Conservation (phyloP, 768 basidiomycete species). For the Royoungia palumana region DNA sequence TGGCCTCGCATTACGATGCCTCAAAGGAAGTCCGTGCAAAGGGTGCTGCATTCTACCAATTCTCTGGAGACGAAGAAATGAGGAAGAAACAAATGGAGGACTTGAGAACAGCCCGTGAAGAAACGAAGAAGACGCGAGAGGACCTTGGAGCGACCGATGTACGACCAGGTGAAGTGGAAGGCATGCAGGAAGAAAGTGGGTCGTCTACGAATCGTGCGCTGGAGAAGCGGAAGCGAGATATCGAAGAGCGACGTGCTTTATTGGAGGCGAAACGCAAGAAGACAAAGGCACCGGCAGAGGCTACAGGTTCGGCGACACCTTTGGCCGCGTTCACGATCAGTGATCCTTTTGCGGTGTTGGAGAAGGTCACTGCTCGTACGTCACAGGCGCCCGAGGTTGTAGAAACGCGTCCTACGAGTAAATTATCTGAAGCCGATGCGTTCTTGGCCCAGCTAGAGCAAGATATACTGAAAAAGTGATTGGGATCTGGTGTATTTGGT, state of each 20-base stretch:
- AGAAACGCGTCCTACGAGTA: slow-evolving; percentile 24
- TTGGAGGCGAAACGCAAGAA: slow-evolving; percentile 71
- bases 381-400: slow-evolving; percentile 21
- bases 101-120: slow-evolving; percentile 59
- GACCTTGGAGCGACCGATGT: slow-evolving; percentile 60
- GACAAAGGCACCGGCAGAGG: slow-evolving; percentile 22
- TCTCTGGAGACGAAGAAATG: slow-evolving; percentile 81
- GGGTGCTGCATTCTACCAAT: slow-evolving; percentile 91
- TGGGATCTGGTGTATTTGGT: background rate
- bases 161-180: slow-evolving; percentile 71
- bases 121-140: slow-evolving; percentile 63
- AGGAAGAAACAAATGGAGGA: slow-evolving; percentile 82
- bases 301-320: background rate
- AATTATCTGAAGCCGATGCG: slow-evolving; percentile 43
- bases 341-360: slow-evolving; percentile 54
- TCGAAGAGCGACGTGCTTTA: slow-evolving; percentile 59
- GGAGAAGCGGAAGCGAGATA: slow-evolving; percentile 70
- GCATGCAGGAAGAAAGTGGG: slow-evolving; percentile 50
- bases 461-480: slow-evolving; percentile 44
- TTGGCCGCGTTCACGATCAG: slow-evolving; percentile 13
- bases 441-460: slow-evolving; percentile 66
- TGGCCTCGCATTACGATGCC: slow-evolving; percentile 79
- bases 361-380: slow-evolving; percentile 30
- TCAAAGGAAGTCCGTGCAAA: slow-evolving; percentile 78
- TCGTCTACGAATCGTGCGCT: slow-evolving; percentile 45